phyloP scores from a whole-genome alignment of 2,329 filamentous ascomycete genomes.

The Fusarium oxysporum region DNA sequence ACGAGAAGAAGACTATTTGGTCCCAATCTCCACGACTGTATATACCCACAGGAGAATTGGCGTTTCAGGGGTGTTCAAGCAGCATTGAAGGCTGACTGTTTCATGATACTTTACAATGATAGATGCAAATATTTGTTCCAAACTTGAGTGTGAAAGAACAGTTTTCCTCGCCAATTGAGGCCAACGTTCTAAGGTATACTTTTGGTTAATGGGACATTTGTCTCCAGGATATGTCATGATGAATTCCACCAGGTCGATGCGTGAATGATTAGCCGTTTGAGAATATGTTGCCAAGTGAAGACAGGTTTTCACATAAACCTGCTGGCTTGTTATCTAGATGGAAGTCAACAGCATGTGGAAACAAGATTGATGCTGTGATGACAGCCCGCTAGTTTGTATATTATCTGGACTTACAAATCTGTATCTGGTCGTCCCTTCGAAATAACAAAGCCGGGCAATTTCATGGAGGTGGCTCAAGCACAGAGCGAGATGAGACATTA shows the following conservation, averaged over 20 bases:
- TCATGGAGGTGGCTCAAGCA: neutral
- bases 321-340: neutral
- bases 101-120: constrained; percentile 4
- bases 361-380: neutral
- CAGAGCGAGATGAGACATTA: neutral
- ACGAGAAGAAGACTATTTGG: constrained; percentile 12
- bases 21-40: constrained; percentile 38
- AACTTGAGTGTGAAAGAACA: neutral
- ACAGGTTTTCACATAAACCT: neutral
- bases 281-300: neutral
- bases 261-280: neutral
- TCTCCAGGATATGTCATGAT: neutral
- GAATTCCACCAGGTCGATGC: neutral
- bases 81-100: constrained; percentile 20
- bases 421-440: neutral
- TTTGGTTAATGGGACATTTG: neutral
- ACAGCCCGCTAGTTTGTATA: neutral
- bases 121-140: neutral
- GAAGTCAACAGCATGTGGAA: neutral
- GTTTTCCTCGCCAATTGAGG: neutral
- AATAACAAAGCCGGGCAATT: neutral
- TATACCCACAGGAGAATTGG: constrained; percentile 43
- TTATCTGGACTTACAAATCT: neutral
- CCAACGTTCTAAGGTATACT: neutral
- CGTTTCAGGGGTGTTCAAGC: constrained; percentile 29